phyloP scores from a whole-genome alignment of 345 rosid species.

The Melastoma malabathricum region DNA sequence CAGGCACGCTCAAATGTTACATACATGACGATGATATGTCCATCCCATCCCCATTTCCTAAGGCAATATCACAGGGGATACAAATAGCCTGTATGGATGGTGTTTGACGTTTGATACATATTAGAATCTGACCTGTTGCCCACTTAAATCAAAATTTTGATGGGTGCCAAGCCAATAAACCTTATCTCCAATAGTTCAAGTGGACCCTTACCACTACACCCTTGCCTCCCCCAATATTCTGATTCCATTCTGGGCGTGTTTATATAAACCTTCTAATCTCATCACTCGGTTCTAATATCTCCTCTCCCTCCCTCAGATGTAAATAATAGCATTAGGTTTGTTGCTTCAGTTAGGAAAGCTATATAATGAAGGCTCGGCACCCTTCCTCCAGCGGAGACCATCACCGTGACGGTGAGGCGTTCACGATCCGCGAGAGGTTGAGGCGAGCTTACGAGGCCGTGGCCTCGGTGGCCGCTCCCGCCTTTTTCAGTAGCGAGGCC shows the following conservation, averaged over 20 bases:
- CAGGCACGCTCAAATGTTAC: too few relatives aligned
- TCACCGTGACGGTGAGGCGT: slow-evolving; percentile 19
- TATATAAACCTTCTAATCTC: slow-evolving; percentile 11
- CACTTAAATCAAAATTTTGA: slow-evolving; percentile 2
- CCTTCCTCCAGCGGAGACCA: slow-evolving; percentile 18
- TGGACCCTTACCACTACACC: background rate
- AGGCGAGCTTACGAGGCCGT: slow-evolving; percentile 17
- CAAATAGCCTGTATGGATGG: too few relatives aligned
- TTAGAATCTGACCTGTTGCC: slow-evolving; percentile 14
- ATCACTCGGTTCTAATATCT: slow-evolving; percentile 7
- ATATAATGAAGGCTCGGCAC: slow-evolving; percentile 23
- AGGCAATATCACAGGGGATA: too few relatives aligned
- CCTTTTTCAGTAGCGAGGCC: background rate
- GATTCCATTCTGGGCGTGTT: background rate
- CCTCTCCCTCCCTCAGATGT: slow-evolving; percentile 2
- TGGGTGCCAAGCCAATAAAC: background rate
- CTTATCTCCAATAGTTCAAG: background rate
- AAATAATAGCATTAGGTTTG: background rate
- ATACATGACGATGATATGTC: too few relatives aligned
- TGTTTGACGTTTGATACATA: too few relatives aligned
- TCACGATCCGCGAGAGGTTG: slow-evolving; percentile 24
- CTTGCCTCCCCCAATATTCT: background rate
- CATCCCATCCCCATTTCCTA: too few relatives aligned
- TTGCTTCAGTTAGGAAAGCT: background rate
- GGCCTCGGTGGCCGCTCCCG: slow-evolving; percentile 12